Evolutionary conservation across 75 land plant species (phyloP).

Genomic region (Isoetes taiwanensis): DNA sequence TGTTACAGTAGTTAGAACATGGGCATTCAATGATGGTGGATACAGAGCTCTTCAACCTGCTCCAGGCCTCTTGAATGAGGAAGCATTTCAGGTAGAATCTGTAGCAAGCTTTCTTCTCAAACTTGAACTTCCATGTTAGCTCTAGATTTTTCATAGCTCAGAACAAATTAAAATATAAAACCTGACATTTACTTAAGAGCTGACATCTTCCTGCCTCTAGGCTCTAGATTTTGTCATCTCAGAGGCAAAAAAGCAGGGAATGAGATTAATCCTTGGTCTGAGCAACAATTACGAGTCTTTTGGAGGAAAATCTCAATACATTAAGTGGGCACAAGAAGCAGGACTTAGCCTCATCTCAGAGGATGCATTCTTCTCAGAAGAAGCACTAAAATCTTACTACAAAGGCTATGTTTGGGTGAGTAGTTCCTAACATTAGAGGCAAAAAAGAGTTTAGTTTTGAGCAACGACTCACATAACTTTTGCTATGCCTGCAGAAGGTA

Average conservation of each 20-base stretch:
- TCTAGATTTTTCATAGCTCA: too few relatives aligned
- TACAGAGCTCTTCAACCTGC: not conserved
- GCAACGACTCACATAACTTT: not conserved
- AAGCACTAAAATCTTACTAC: not conserved
- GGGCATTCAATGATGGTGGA: constrained; percentile 1
- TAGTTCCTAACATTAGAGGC: too few relatives aligned
- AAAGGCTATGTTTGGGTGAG: not conserved
- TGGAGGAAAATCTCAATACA: not conserved
- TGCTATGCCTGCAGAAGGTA: not conserved
- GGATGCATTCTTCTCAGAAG: not conserved
- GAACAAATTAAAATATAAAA: too few relatives aligned
- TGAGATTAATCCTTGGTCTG: not conserved
- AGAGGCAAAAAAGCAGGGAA: not conserved
- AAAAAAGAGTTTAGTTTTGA: not conserved
- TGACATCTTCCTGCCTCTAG: too few relatives aligned
- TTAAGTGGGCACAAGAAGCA: not conserved
- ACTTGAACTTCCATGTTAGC: too few relatives aligned
- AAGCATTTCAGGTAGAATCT: constrained; percentile 5
- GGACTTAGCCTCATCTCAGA: not conserved
- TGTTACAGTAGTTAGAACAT: not conserved
- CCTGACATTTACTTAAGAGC: too few relatives aligned
- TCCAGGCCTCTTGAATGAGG: constrained; percentile 1
- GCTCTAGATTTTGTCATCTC: constrained; percentile 1
- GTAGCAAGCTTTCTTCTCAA: not conserved
- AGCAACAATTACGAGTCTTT: not conserved